Evolutionary conservation across 1,139 yeast genomes (phyloP), one percentile per base, ranked within the genome.

Genomic region (Trichomonascaceae sp.): DNA sequence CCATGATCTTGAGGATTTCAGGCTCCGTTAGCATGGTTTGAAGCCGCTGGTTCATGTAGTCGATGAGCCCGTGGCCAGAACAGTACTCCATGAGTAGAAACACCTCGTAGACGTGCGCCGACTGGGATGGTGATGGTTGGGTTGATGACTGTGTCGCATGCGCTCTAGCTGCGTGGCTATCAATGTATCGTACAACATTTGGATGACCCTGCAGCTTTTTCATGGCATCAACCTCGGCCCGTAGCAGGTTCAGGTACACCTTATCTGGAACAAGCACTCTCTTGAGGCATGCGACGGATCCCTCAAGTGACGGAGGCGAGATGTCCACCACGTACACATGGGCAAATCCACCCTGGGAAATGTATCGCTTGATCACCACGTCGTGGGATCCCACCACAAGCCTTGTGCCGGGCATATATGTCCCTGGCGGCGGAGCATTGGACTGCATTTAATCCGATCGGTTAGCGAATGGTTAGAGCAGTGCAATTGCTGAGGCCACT

Each of bases 21-120:
- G 68, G 63, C 55, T 87, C 97, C 1, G 77, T 73, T 37, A 89
- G 67, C 53, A 85, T 78, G 40, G 84, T 75, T 32, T 80, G 73
- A 39, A 89, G 65, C 38, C 96, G 64, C n/a, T 89, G 69, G 59
- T 89, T 89, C 97, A 89, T 87, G 52, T 79, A 82, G 53, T 89
- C 97, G 32, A 89, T 77, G 40, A 89, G 64, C 1, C 96, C 94
- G 47, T 85, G 80, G 39, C 81, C 61, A 22, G 64, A 55, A 46
- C 98, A 89, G 51, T 77, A 76, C 54, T 89, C 98, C 98, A 89
- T 89, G 41, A 89, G 64, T 23, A 89, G 65, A 42, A 87, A 73
- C 34, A 92, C 96, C 58, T 89, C 98, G 53, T 82, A 89, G 32
- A 46, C 45, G 29, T 56, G 59, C n/a, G n/a, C n/a, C n/a, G n/a